Percentiles rank a stretch among this genome's conserved stretches.
These are phyloP conservation scores for Trametes gibbosa DNA, from an alignment of 768 basidiomycete species.

Conservation along the genomic window DNA sequence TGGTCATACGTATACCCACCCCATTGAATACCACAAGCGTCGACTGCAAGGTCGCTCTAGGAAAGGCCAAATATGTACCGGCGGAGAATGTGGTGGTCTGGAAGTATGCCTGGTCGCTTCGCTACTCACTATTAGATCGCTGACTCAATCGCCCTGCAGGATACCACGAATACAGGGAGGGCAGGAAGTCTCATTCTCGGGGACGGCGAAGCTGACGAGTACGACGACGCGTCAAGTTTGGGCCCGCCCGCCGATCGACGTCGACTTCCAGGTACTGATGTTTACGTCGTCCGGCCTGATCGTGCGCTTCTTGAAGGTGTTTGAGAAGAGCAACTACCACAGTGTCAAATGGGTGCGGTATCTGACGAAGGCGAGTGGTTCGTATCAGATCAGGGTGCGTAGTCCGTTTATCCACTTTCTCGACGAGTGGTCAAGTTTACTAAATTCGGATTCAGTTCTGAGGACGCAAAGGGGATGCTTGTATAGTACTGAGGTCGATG, in stretches of 20 bases:
- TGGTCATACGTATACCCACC: conserved; percentile 92
- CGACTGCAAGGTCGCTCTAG: conserved; percentile 86
- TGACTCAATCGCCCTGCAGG: conserved; percentile 42
- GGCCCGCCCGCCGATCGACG: conserved; percentile 96
- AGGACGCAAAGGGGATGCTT: background rate
- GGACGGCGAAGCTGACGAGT: conserved; percentile 76
- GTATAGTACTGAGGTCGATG: background rate
- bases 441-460: background rate
- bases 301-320: conserved; percentile 96
- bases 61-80: conserved; percentile 97
- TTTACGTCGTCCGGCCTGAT: conserved; percentile 95
- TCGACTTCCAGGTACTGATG: conserved; percentile 99
- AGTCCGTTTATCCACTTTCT: no score
- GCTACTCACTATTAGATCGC: background rate
- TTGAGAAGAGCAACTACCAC: conserved; percentile 93
- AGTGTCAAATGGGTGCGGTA: conserved; percentile 97
- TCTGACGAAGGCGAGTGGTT: conserved; percentile 88
- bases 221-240: conserved; percentile 94
- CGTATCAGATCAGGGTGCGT: conserved; percentile 86
- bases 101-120: conserved; percentile 65
- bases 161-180: conserved; percentile 91
- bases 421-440: background rate
- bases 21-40: conserved; percentile 92
- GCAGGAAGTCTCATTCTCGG: conserved; percentile 84
- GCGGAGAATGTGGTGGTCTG: conserved; percentile 95